A percentile compares a stretch with the other conserved stretches of the same genome.
These are phyloP conservation scores for Ustilago tritici DNA, from an alignment of 1,284 basidiomycete genomes.

Conservation along the genomic window DNA sequence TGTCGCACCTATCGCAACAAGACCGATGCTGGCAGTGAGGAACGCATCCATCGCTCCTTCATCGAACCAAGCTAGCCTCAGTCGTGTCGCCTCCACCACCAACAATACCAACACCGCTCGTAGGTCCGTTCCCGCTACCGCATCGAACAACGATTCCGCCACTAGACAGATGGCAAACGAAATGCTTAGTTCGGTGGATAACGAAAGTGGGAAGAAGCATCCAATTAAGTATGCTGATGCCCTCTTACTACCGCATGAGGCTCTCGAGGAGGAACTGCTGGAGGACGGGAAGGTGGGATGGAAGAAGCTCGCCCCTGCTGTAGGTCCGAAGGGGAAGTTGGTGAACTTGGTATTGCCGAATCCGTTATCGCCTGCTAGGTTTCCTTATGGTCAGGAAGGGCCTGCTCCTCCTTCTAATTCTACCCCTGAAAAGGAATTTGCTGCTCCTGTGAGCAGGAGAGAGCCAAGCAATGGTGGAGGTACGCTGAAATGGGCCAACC, in stretches of 20 bases:
- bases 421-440: neutral
- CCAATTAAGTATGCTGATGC: slow-evolving; percentile 41
- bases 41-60: slow-evolving; percentile 16
- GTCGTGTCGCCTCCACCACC: slow-evolving; percentile 13
- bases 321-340: slow-evolving; percentile 49
- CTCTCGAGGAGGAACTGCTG: neutral
- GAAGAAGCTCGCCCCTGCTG: slow-evolving; percentile 22
- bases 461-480: neutral
- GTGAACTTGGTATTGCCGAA: slow-evolving; percentile 43
- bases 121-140: neutral
- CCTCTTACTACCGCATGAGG: neutral
- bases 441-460: neutral
- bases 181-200: slow-evolving; percentile 3
- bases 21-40: slow-evolving; percentile 11
- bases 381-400: slow-evolving; percentile 48
- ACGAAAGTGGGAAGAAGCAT: slow-evolving; percentile 1
- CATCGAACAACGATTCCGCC: neutral
- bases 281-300: neutral
- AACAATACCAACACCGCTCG: slow-evolving; percentile 11
- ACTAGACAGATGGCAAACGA: slow-evolving; percentile 4
- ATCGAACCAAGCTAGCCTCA: slow-evolving; percentile 18
- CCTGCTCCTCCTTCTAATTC: neutral
- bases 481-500: slow-evolving; percentile 2
- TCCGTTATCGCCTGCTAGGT: slow-evolving; percentile 45
- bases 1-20: neutral